phyloP scores from a whole-genome alignment of 345 rosid species.

The Linum lewisii region DNA sequence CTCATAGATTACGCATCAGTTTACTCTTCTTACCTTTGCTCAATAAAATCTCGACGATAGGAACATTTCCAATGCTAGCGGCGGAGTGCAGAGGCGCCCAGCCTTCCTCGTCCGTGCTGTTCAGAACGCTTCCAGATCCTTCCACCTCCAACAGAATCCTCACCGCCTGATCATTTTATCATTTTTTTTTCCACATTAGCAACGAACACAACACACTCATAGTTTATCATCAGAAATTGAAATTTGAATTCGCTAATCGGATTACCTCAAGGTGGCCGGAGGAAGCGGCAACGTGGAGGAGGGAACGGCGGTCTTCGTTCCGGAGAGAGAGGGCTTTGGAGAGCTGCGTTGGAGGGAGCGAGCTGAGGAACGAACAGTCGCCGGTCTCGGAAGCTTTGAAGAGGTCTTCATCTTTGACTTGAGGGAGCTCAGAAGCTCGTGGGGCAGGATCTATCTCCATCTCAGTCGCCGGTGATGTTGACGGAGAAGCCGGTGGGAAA shows the following conservation, averaged over 20 bases:
- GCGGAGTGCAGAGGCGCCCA: slow-evolving; percentile 91
- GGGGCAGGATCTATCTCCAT: slow-evolving; percentile 34
- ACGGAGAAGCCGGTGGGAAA: background rate
- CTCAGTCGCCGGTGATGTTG: slow-evolving; percentile 17
- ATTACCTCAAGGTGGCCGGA: slow-evolving; percentile 40
- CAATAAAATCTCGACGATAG: slow-evolving; percentile 47
- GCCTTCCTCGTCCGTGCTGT: slow-evolving; percentile 77
- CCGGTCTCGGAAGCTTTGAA: slow-evolving; percentile 83
- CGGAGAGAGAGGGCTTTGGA: slow-evolving; percentile 35
- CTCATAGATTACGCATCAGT: no score
- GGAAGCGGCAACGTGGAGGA: slow-evolving; percentile 75
- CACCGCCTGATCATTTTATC: slow-evolving; percentile 37
- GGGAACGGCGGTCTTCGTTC: slow-evolving; percentile 81
- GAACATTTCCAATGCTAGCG: slow-evolving; percentile 59
- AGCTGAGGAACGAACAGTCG: slow-evolving; percentile 40
- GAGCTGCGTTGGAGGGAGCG: slow-evolving; percentile 45
- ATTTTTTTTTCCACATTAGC: background rate
- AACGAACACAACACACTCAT: background rate
- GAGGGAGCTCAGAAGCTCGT: slow-evolving; percentile 12
- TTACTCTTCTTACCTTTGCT: slow-evolving; percentile 32
- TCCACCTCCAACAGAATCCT: slow-evolving; percentile 43
- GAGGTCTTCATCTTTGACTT: slow-evolving; percentile 44
- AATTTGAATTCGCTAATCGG: background rate
- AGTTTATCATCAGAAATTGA: no score
- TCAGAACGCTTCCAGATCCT: slow-evolving; percentile 34